Evolutionary conservation across 106 monocot genomes (phyloP), one percentile per base, ranked within the genome.

Genomic region (Triglochin maritima): DNA sequence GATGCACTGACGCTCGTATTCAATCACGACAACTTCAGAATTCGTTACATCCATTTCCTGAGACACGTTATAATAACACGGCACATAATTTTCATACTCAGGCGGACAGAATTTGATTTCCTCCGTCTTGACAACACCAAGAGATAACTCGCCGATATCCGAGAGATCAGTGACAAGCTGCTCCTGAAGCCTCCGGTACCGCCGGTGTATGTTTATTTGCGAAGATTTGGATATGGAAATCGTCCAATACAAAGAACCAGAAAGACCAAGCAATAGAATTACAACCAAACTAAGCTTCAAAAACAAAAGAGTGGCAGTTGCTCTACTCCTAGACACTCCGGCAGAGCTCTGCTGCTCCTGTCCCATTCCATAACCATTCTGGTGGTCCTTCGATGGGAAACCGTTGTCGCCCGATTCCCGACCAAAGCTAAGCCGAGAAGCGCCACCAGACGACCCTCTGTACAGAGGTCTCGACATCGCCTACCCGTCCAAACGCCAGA

Each of bases 31-130:
- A 4, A 9, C 51, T 5, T 64, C 79, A 2, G 51, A 59, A 78
- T 77, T 78, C 47, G 10, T 71, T 16, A 50, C 56, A 66, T 82
- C 81, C 3, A 29, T 62, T 44, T 50, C 72, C 63, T 70, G 72
- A 6, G 88, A 81, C 12, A 80, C 57, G 69, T 93, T 93, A 67
- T 81, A 78, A 72, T 88, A 93, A 67, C 93, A 93, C 5, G 93
- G 93, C 3, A 86, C 86, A 56, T 80, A 86, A 69, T 93, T 83
- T 79, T 93, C 93, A 46, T 78, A 75, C 72, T 88, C 81, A 0
- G 77, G 76, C 0, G 69, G 60, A 70, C 93, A 93, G 53, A 88
- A 81, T 44, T 88, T 84, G 3, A 86, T 44, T 64, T 86, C 89
- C 59, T 80, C 86, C n/a, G 54, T 47, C 68, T 78, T 86, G 2